Evolutionary conservation across 495 filamentous ascomycete genomes (phyloP), one percentile per base, ranked within the genome.

Genomic region (Entonaema liquescens): DNA sequence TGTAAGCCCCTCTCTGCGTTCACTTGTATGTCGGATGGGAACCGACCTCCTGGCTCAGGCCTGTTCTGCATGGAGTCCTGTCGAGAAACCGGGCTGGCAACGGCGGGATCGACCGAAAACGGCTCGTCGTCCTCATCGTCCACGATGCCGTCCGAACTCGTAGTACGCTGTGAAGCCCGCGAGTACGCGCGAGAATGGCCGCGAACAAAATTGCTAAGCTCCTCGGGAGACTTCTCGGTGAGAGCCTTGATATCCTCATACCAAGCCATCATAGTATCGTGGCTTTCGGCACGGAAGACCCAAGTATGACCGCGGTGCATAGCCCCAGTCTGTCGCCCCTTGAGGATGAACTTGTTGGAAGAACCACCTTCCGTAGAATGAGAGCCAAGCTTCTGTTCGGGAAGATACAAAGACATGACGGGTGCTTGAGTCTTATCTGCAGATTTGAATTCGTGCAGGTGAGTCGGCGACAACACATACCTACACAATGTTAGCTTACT

Each of bases 261-360:
- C 95, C 95, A 97, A 26, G 92, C 91, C 83, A 97, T 89, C 96
- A 99, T 98, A 8, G 93, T 97, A 65, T 97, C 96, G 79, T 97
- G 89, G 33, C 92, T 92, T 79, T 98, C 95, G 9, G 94, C 94
- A 49, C 95, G 89, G 83, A 99, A 98, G 5, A 98, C 95, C 95
- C 95, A 99, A 12, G 93, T 93, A 76, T 99, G 95, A 21, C 94
- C 95, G 57, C 94, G 91, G 74, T 98, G 95, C 88, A 98, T 93
- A 8, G 90, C 79, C 54, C 95, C 95, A 15, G 92, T 95, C 79
- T 99, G 95, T 57, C 94, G 91, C 44, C 95, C 95, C 80, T 98
- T 98, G 53, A 99, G 87, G 80, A 97, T 92, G 76, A 98, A 99
- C 75, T 99, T 99, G 83, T 98, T 95, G n/a, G 93, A 97, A 21